These are phyloP conservation scores for Serendipita sp. DNA, from an alignment of 768 basidiomycete species.

Conservation along the genomic window DNA sequence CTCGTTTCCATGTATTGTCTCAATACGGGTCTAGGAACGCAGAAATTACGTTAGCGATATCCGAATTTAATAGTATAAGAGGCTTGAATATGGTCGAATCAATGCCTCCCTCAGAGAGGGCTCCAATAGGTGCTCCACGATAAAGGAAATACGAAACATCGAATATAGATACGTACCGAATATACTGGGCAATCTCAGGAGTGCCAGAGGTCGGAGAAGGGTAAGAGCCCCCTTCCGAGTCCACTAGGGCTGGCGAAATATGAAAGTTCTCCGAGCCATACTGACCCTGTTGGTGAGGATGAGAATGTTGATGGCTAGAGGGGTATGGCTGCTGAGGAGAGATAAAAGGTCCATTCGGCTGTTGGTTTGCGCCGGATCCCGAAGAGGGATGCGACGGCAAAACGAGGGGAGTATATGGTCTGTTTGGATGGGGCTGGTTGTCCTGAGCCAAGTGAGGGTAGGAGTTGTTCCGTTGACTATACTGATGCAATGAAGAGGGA, in stretches of 20 bases:
- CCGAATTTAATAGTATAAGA: too few species aligned
- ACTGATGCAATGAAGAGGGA: neutral
- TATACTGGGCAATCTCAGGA: neutral
- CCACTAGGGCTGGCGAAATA: neutral
- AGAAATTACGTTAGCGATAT: neutral
- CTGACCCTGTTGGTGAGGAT: neutral
- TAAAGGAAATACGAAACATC: neutral
- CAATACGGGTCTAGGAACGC: conserved; percentile 43
- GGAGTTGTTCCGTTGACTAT: neutral
- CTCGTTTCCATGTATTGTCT: conserved; percentile 72
- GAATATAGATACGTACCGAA: neutral
- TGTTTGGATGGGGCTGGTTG: neutral
- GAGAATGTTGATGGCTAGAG: neutral
- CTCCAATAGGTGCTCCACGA: neutral
- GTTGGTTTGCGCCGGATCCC: neutral
- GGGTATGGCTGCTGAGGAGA: neutral
- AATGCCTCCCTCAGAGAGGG: neutral
- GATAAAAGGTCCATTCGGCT: neutral
- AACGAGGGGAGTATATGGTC: neutral
- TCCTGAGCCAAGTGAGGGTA: neutral
- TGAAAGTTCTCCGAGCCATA: neutral
- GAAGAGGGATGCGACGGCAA: neutral
- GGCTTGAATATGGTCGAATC: too few species aligned
- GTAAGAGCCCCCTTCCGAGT: neutral
- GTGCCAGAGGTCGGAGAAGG: neutral